These are phyloP conservation scores for Tricholoma flavovirens DNA, from an alignment of 768 basidiomycete species.

Conservation along the genomic window DNA sequence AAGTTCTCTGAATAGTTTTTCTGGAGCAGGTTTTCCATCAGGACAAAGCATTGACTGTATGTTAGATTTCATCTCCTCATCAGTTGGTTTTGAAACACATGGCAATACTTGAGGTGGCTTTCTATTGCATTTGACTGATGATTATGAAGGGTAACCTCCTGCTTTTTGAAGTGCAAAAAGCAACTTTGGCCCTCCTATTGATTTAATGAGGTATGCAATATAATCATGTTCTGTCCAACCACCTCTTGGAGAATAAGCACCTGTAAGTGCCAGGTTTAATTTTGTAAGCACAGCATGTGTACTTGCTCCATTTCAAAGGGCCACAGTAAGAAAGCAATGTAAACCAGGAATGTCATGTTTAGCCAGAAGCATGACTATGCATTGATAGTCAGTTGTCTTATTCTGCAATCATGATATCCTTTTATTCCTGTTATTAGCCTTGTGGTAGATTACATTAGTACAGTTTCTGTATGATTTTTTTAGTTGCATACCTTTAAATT, in stretches of 20 bases:
- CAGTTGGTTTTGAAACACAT: neutral
- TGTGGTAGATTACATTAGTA: too few species aligned
- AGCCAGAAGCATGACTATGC: neutral
- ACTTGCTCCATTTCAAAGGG: constrained; percentile 3
- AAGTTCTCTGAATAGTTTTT: neutral
- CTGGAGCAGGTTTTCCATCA: neutral
- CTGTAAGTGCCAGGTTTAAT: neutral
- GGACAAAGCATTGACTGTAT: neutral
- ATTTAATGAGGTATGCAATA: constrained; percentile 21
- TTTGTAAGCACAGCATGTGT: neutral
- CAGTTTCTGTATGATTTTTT: too few species aligned
- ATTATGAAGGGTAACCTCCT: constrained; percentile 14
- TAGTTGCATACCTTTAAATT: too few species aligned
- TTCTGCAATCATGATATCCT: too few species aligned
- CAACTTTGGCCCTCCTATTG: constrained; percentile 20
- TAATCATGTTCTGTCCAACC: constrained; percentile 16
- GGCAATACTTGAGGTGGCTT: constrained; percentile 12
- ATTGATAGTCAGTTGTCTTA: too few species aligned
- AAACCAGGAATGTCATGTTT: constrained; percentile 11
- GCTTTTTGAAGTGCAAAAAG: constrained; percentile 21
- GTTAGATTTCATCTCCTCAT: neutral
- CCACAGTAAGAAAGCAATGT: constrained; percentile 2
- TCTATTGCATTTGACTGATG: constrained; percentile 9
- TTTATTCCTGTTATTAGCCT: too few species aligned
- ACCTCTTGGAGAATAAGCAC: constrained; percentile 8